phyloP scores from a whole-genome alignment of 1,139 yeast genomes.

The Saccharomyces hybrid region DNA sequence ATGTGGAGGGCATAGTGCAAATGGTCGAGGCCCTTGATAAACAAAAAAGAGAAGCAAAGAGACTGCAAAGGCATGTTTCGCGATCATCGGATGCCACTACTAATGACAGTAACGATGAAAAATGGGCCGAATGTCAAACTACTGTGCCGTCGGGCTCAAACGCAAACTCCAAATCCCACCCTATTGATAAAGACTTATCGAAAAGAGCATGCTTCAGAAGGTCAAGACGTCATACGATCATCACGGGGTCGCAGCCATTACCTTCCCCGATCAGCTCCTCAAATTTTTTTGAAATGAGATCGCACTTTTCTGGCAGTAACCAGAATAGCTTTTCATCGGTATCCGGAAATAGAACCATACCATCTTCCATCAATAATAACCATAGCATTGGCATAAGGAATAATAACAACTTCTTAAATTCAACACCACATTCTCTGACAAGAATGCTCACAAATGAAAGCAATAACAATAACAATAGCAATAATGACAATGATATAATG shows the following conservation, averaged over 20 bases:
- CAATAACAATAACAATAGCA: not conserved
- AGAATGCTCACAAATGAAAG: not conserved
- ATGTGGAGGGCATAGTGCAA: slow-evolving; percentile 58
- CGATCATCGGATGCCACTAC: not conserved
- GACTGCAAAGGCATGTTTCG: slow-evolving; percentile 33
- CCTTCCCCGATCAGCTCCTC: slow-evolving; percentile 64
- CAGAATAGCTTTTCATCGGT: slow-evolving; percentile 3
- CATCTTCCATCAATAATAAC: not conserved
- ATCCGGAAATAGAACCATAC: not conserved
- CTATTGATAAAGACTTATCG: not conserved
- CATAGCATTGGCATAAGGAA: not conserved
- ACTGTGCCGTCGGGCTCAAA: not conserved
- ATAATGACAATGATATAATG: not conserved
- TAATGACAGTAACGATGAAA: not conserved
- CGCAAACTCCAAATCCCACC: slow-evolving; percentile 1
- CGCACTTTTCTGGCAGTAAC: slow-evolving; percentile 20
- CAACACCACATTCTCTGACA: not conserved
- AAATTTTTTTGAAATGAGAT: slow-evolving; percentile 31
- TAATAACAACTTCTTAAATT: not conserved
- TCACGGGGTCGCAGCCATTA: slow-evolving; percentile 81
- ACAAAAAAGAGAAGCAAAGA: slow-evolving; percentile 40
- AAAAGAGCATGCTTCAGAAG: slow-evolving; percentile 35
- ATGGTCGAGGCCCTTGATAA: slow-evolving; percentile 50
- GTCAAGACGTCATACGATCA: slow-evolving; percentile 64
- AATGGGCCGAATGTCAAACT: not conserved